Percentiles rank a stretch among this genome's conserved stretches.
These are phyloP conservation scores for Phytopythium oedochilum DNA, from an alignment of 352 stramenopile genomes.

Conservation along the genomic window DNA sequence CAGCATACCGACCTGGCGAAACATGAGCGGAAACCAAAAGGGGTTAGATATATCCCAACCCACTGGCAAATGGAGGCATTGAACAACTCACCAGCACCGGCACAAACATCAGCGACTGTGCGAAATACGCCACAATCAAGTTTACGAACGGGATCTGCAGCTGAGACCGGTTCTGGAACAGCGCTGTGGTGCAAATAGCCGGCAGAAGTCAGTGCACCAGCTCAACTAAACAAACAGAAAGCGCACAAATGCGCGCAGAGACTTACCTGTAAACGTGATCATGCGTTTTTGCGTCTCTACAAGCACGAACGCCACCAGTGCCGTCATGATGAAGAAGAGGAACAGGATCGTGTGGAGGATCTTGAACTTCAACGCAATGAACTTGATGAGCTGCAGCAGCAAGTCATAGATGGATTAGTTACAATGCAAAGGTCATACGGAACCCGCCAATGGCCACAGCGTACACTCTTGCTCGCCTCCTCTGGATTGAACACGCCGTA, in stretches of 20 bases:
- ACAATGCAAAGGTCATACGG: no score
- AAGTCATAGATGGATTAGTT: no score
- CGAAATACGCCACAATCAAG: conserved; percentile 86
- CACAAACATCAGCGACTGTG: conserved; percentile 92
- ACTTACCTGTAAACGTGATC: conserved; percentile 85
- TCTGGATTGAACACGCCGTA: conserved; percentile 52
- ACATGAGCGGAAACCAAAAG: neutral
- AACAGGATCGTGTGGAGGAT: conserved; percentile 90
- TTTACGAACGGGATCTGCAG: conserved; percentile 62
- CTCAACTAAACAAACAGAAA: neutral
- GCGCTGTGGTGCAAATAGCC: conserved; percentile 16
- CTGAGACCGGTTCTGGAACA: conserved; percentile 83
- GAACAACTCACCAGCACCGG: conserved; percentile 81
- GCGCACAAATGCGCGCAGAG: neutral
- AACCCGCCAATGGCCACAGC: no score
- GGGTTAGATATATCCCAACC: neutral
- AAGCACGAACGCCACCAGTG: conserved; percentile 91
- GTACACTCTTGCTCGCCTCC: conserved; percentile 21
- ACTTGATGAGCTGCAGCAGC: conserved; percentile 18
- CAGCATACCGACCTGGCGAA: conserved; percentile 85
- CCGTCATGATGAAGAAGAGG: conserved; percentile 93
- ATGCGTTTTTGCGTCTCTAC: conserved; percentile 92
- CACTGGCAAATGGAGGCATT: neutral
- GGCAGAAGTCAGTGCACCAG: neutral
- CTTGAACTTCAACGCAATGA: conserved; percentile 79